phyloP scores from a whole-genome alignment of 177 flowering plant genomes.

The Telopea speciosissima region DNA sequence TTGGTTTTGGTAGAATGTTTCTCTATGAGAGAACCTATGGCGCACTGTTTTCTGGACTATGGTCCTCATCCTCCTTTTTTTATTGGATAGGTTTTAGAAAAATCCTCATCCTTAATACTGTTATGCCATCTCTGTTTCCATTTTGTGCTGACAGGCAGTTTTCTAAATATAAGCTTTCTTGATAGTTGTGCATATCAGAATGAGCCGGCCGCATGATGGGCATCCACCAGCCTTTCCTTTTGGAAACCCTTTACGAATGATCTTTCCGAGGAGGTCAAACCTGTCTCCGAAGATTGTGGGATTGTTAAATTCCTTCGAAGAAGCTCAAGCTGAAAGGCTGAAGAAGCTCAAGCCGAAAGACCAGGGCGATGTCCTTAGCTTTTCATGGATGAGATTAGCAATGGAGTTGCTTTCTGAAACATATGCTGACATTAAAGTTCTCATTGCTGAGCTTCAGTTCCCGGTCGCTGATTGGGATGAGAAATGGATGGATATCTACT shows the following conservation, averaged over 20 bases:
- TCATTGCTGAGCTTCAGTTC: slow-evolving; percentile 72
- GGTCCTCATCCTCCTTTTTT: too few species aligned
- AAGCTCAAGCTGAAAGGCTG: slow-evolving; percentile 46
- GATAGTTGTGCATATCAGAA: slow-evolving; percentile 35
- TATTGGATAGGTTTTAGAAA: too few species aligned
- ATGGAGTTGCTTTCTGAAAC: slow-evolving; percentile 62
- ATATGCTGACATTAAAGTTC: slow-evolving; percentile 56
- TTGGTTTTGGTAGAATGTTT: not conserved
- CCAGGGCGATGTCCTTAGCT: slow-evolving; percentile 45
- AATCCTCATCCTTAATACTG: not conserved
- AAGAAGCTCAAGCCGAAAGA: slow-evolving; percentile 43
- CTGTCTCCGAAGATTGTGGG: slow-evolving; percentile 39
- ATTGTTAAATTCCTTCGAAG: slow-evolving; percentile 58
- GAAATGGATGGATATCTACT: slow-evolving; percentile 83
- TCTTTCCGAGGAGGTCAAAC: slow-evolving; percentile 55
- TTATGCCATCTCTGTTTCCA: not conserved
- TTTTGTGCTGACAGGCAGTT: not conserved
- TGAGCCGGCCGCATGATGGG: slow-evolving; percentile 90
- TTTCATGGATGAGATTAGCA: slow-evolving; percentile 83
- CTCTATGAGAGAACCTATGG: not conserved
- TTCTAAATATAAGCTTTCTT: not conserved
- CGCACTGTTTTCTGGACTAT: not conserved
- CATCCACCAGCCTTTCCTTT: slow-evolving; percentile 60
- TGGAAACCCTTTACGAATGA: slow-evolving; percentile 77
- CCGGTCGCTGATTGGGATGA: slow-evolving; percentile 89